phyloP scores from a whole-genome alignment of 2,329 filamentous ascomycete species.

The Diaporthe velutina region DNA sequence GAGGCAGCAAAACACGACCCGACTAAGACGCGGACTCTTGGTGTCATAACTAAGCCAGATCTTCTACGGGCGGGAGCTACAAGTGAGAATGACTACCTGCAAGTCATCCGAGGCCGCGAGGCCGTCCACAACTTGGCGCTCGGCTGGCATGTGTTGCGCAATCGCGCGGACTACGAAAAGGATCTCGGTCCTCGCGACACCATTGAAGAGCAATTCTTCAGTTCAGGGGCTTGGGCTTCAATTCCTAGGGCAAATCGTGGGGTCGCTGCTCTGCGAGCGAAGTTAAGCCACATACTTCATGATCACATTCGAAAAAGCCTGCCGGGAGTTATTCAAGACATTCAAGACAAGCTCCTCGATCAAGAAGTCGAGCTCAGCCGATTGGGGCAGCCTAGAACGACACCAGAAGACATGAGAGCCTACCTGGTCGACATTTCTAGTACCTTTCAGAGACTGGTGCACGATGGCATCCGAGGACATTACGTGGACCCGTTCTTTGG shows the following conservation, averaged over 20 bases:
- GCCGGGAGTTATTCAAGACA: background rate
- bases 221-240: background rate
- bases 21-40: constrained; percentile 56
- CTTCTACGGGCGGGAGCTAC: constrained; percentile 43
- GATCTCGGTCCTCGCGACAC: constrained; percentile 13
- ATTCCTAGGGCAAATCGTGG: background rate
- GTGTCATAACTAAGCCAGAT: constrained; percentile 64
- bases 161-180: constrained; percentile 49
- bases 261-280: background rate
- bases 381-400: background rate
- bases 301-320: background rate
- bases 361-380: background rate
- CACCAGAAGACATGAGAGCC: background rate
- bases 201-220: constrained; percentile 13
- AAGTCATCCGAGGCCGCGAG: constrained; percentile 49
- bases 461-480: background rate
- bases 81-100: constrained; percentile 46
- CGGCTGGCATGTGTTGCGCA: constrained; percentile 56
- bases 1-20: constrained; percentile 46
- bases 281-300: background rate
- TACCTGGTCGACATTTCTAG: background rate
- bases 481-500: background rate
- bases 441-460: background rate
- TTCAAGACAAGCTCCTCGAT: background rate
- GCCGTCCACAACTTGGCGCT: constrained; percentile 46